Evolutionary conservation across 495 filamentous ascomycete genomes (phyloP).

Genomic region (Neurospora cerealis): DNA sequence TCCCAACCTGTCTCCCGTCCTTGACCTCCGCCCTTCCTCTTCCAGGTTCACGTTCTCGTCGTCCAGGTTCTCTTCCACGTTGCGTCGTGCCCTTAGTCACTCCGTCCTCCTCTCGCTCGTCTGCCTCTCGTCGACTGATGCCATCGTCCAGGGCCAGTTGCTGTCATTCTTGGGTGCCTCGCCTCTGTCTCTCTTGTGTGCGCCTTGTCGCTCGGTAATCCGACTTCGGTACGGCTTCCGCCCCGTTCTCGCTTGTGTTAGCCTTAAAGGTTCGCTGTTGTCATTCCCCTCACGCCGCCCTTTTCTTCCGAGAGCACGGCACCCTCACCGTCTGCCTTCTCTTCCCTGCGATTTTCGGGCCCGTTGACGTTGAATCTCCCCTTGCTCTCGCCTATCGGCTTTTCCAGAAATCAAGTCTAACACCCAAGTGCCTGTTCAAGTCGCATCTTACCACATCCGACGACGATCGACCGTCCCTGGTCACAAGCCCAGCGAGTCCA

Average conservation of each 20-base stretch:
- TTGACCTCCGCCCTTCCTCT: not conserved
- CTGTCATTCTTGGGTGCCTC: constrained; percentile 9
- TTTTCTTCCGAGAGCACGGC: not conserved
- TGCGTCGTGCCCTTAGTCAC: not conserved
- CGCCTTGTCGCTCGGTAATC: not conserved
- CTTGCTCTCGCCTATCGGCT: not conserved
- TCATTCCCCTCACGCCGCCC: not conserved
- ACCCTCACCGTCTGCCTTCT: not conserved
- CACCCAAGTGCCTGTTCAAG: not conserved
- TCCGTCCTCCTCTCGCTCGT: not conserved
- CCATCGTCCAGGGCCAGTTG: constrained; percentile 1
- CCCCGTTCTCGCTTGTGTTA: not conserved
- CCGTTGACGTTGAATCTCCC: not conserved
- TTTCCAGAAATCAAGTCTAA: not conserved
- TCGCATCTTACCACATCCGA: not conserved
- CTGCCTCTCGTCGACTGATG: constrained; percentile 4
- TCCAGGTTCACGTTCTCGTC: not conserved
- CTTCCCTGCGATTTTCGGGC: not conserved
- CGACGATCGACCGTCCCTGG: not conserved
- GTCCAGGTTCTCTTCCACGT: not conserved
- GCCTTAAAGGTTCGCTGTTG: not conserved
- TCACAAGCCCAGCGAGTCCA: not conserved
- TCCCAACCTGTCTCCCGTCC: not conserved
- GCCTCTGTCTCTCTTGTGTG: constrained; percentile 9
- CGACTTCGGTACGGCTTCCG: not conserved